phyloP scores from a whole-genome alignment of 2,329 filamentous ascomycete species.

The Penicillium sp. region DNA sequence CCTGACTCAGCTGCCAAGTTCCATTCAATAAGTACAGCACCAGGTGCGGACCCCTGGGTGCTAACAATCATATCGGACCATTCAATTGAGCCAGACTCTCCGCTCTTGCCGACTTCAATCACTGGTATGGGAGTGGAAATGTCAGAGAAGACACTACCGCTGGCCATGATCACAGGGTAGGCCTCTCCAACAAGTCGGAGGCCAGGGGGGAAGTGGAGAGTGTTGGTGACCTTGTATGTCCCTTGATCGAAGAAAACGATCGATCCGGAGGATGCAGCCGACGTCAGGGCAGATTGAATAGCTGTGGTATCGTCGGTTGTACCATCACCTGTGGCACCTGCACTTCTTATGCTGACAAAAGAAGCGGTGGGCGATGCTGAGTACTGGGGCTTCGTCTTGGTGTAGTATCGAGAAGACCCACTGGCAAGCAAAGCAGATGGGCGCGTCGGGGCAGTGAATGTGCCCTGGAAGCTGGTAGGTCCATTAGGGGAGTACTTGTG shows the following conservation, averaged over 20 bases:
- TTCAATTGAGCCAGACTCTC: slow-evolving; percentile 66
- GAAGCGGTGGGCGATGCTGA: slow-evolving; percentile 35
- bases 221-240: slow-evolving; percentile 51
- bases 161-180: slow-evolving; percentile 57
- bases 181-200: slow-evolving; percentile 58
- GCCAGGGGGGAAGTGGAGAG: slow-evolving; percentile 49
- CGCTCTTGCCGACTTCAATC: slow-evolving; percentile 64
- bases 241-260: slow-evolving; percentile 61
- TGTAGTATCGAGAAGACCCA: slow-evolving; percentile 44
- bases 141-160: slow-evolving; percentile 58
- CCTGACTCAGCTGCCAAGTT: slow-evolving; percentile 58
- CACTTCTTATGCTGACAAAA: slow-evolving; percentile 47
- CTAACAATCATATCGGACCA: slow-evolving; percentile 71
- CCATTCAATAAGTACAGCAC: slow-evolving; percentile 71
- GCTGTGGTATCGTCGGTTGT: slow-evolving; percentile 60
- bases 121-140: slow-evolving; percentile 62
- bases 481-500: slow-evolving; percentile 47
- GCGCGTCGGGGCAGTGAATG: slow-evolving; percentile 45
- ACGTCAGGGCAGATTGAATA: slow-evolving; percentile 58
- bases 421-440: slow-evolving; percentile 47
- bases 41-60: slow-evolving; percentile 65
- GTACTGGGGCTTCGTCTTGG: slow-evolving; percentile 57
- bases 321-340: slow-evolving; percentile 54
- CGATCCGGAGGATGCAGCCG: slow-evolving; percentile 49
- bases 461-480: slow-evolving; percentile 45